Evolutionary conservation across 257 asterid genomes (phyloP), one percentile per base, ranked within the genome.

Genomic region (Ehretia macrophylla): DNA sequence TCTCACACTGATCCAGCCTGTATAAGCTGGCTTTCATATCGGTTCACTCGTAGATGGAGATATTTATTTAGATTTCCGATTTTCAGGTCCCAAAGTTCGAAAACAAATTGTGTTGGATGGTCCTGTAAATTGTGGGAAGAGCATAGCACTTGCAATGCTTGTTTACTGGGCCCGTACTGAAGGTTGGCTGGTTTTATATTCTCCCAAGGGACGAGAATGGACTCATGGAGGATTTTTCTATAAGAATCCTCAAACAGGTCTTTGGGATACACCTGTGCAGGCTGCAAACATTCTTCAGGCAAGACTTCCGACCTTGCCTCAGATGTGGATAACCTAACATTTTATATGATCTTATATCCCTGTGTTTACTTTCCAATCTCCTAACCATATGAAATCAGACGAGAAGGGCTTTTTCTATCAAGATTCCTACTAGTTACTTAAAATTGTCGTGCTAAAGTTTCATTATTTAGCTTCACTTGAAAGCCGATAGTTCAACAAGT

Each of bases 161-260:
- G 96, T 93, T 68, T 69, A 80, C 57, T 93, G 99, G 97, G 99
- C 99, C 14, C 96, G 99, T 48, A 71, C 60, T 70, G 97, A 93
- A 82, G 99, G 97, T 32, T 93, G 99, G 99, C 80, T 93, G 69
- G 99, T 93, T 75, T 67, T 93, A 37, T 93, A 89, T 73, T 94
- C 81, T 49, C 96, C 99, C 56, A 77, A 52, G 63, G 96, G 95
- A 70, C 82, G 73, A 75, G 86, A 86, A 14, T 93, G 99, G 99
- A 86, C 97, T 22, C 99, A 80, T 58, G 94, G 91, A 75, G 97
- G 97, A 63, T 54, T 85, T 44, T 89, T 81, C 68, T 93, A 93
- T 70, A 86, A 83, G 77, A 89, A 81, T 76, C 88, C 81, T 27
- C 67, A 75, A 55, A 84, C 94, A 63, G 86, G 85, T 55, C 64